phyloP scores from a whole-genome alignment of 176 grass and related monocot species.

The Eleusine indica region DNA sequence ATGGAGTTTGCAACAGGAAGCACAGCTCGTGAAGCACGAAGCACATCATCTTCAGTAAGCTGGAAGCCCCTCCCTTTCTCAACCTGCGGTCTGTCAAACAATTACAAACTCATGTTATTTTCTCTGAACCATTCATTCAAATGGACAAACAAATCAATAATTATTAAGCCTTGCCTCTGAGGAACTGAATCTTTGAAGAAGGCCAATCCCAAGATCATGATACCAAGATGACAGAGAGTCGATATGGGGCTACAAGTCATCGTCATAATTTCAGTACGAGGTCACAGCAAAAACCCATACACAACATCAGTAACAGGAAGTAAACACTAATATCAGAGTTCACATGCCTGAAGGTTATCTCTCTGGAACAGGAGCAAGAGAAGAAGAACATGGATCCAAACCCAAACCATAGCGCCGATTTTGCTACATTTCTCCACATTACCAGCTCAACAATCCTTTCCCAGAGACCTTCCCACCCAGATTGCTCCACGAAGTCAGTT shows the following conservation, averaged over 20 bases:
- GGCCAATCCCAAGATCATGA: slow-evolving; percentile 71
- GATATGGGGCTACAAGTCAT: slow-evolving; percentile 70
- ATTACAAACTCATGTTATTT: slow-evolving; percentile 27
- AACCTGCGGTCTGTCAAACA: slow-evolving; percentile 55
- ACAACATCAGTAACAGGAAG: not conserved
- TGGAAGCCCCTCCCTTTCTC: slow-evolving; percentile 48
- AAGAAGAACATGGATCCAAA: slow-evolving; percentile 80
- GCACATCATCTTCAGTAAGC: slow-evolving; percentile 74
- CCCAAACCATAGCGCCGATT: slow-evolving; percentile 88
- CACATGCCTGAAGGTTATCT: slow-evolving; percentile 70
- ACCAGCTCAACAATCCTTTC: slow-evolving; percentile 65
- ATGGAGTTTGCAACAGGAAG: slow-evolving; percentile 68
- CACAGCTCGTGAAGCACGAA: slow-evolving; percentile 51
- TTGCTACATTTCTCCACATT: slow-evolving; percentile 90
- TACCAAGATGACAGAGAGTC: slow-evolving; percentile 59
- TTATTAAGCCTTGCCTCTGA: slow-evolving; percentile 49
- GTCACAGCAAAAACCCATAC: not conserved
- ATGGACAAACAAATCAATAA: not conserved
- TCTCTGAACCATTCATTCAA: not conserved
- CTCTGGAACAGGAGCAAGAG: slow-evolving; percentile 75
- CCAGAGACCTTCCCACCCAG: slow-evolving; percentile 43
- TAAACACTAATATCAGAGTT: not conserved
- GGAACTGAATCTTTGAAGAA: slow-evolving; percentile 81
- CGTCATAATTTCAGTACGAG: slow-evolving; percentile 5
- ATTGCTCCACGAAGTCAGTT: slow-evolving; percentile 17